Base-by-base conservation (phyloP, 2,329 filamentous ascomycete species). In the Torrubiellomyces zombiae region DNA sequence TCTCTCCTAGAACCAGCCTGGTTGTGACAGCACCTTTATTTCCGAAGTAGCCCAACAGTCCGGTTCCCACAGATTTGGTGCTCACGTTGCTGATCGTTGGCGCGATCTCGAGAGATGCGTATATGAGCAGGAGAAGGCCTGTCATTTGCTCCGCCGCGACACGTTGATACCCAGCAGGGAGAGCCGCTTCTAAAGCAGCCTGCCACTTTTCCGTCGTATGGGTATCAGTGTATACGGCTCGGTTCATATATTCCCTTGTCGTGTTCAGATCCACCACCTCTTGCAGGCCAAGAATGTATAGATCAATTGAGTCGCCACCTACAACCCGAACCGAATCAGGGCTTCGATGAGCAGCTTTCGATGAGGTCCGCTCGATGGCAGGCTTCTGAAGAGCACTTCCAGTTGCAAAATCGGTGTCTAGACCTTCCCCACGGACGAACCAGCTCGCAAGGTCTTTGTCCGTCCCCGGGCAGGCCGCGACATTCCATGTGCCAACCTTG, bases 401-500 rank as follows among this genome's bases (percentile, higher is more conserved):
- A 1, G 65, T 64, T 8, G 68, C 63, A 23, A 86, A 48, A 11
- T 58, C 55, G 27, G 73, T 58, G 30, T 75, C 67, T 6, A 85
- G 51, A 5, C 78, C 80, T 40, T 77, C 68, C 10, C 76, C 79
- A 8, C 72, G 60, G 6, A 91, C 65, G 45, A 98, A 94, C 89
- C 89, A 98, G 16, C 67, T 70, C 6, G 71, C 77, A 5, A 98
- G 56, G 44, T 95, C 89, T 37, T 81, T 79, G 48, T 93, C 83
- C 1, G 82, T 83, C 14, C 79, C 82, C 9, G 79, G 71, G 35
- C 78, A 74, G 2, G 76, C 74, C 4, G 83, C 89, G 10, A 93
- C 81, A 50, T 98, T 98, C 89, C 89, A 98, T 0, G 80, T 77
- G 20, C 86, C 89, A 25, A 98, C 65, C 52, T 94, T 94, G 49